Evolutionary conservation across 768 basidiomycete species (phyloP), one percentile per base, ranked within the genome.

Genomic region (Melanogaster broomeanus): DNA sequence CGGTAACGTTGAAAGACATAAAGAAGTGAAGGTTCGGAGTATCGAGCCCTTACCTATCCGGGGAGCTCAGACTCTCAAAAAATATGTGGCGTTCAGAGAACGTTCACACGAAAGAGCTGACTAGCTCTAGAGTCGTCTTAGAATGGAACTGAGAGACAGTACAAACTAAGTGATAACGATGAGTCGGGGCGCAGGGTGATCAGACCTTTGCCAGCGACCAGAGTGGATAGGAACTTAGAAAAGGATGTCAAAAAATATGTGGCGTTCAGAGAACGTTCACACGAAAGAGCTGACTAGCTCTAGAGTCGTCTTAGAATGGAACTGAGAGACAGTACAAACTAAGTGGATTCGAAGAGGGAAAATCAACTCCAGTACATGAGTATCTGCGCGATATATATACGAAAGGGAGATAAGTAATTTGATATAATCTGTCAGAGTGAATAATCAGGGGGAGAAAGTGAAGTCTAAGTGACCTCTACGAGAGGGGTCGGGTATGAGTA

Each of bases 31-130:
- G 1, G 30, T 68, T 4, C 51, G 59, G 7, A 61, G 56, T 18
- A 24, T 19, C 1, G 15, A 48, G 0, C 27, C 53, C 16, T 28
- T 62, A 15, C 59, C 53, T 10, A 56, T 65, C 13, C 41, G 45
- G 27, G 64, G 62, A 9, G 55, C 38, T 4, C 51, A 52, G 15
- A 25, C 38, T 2, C 28, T 45, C 4, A n/a, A n/a, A n/a, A n/a
- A n/a, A n/a, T n/a, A n/a, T n/a, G n/a, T n/a, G n/a, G n/a, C n/a
- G n/a, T n/a, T n/a, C n/a, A n/a, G n/a, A n/a, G n/a, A n/a, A n/a
- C n/a, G n/a, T n/a, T n/a, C n/a, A n/a, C n/a, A n/a, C n/a, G n/a
- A n/a, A n/a, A n/a, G n/a, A n/a, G n/a, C n/a, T n/a, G n/a, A n/a
- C n/a, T n/a, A n/a, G n/a, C n/a, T n/a, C n/a, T n/a, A n/a, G n/a